These are phyloP conservation scores for Jamesozyma hellenica DNA, from an alignment of 805 yeast genomes.

Conservation along the genomic window DNA sequence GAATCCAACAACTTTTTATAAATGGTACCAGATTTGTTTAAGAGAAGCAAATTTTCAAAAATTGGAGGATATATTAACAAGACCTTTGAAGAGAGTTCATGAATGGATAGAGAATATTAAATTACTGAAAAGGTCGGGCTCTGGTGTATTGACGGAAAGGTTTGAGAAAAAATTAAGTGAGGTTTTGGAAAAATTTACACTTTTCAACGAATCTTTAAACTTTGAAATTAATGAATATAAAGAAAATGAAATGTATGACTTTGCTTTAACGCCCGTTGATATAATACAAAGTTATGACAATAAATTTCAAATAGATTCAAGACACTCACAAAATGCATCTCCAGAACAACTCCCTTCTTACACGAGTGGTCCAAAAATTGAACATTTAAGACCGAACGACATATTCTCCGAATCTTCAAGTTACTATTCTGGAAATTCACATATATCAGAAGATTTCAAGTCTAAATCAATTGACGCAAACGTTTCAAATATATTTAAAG, in stretches of 20 bases:
- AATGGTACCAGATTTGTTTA: constrained; percentile 31
- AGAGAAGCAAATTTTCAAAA: constrained; percentile 19
- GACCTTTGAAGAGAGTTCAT: constrained; percentile 27
- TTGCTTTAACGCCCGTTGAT: constrained; percentile 21
- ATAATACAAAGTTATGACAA: constrained; percentile 21
- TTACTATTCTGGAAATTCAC: constrained; percentile 2
- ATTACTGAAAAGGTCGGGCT: not conserved
- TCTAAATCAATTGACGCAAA: no score
- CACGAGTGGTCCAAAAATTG: not conserved
- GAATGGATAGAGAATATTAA: constrained; percentile 17
- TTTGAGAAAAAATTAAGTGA: not conserved
- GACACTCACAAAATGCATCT: not conserved
- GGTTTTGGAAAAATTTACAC: constrained; percentile 7
- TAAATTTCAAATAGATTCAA: no score
- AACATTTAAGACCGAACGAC: not conserved
- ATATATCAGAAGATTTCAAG: not conserved
- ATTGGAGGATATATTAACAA: constrained; percentile 26
- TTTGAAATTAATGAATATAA: constrained; percentile 14
- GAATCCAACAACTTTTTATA: constrained; percentile 10
- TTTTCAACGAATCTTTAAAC: constrained; percentile 11
- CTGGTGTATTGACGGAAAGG: not conserved
- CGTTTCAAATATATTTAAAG: no score
- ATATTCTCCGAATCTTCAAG: constrained; percentile 5
- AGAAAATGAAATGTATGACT: constrained; percentile 14
- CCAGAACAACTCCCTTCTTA: no score